These are phyloP conservation scores for Pseudofabraea citricarpa DNA, from an alignment of 2,329 filamentous ascomycete genomes.

Conservation along the genomic window DNA sequence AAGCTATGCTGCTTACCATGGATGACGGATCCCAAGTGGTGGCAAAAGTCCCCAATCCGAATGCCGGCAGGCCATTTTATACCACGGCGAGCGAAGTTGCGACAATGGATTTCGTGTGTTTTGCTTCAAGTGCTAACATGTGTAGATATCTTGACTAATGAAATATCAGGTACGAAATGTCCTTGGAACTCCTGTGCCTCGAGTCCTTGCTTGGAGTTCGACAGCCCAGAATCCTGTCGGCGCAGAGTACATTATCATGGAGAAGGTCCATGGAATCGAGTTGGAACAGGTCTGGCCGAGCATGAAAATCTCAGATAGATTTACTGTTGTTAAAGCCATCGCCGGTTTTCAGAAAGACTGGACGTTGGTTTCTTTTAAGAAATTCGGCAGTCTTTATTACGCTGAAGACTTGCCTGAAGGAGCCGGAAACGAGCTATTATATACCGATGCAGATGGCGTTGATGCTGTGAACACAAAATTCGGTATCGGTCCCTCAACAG, in stretches of 20 bases:
- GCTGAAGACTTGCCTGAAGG: not conserved
- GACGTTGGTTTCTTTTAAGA: constrained; percentile 3
- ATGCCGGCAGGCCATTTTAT: constrained; percentile 11
- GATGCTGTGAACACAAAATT: constrained; percentile 2
- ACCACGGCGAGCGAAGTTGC: no score
- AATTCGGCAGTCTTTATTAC: constrained; percentile 6
- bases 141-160: not conserved
- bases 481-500: constrained; percentile 7
- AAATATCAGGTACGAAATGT: not conserved
- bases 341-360: constrained; percentile 2
- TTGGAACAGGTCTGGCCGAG: constrained; percentile 17
- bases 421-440: not conserved
- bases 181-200: constrained; percentile 29
- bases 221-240: constrained; percentile 24
- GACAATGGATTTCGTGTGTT: constrained; percentile 17
- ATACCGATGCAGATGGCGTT: constrained; percentile 5
- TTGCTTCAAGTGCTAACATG: constrained; percentile 2
- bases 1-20: constrained; percentile 28
- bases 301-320: constrained; percentile 7
- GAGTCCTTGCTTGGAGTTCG: constrained; percentile 35
- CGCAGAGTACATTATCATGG: constrained; percentile 34
- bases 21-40: constrained; percentile 19
- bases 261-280: constrained; percentile 27
- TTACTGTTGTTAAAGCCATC: constrained; percentile 3
- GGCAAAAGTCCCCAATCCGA: constrained; percentile 13